Base-by-base conservation (phyloP, 768 basidiomycete species). In the Gyrodon lividus region DNA sequence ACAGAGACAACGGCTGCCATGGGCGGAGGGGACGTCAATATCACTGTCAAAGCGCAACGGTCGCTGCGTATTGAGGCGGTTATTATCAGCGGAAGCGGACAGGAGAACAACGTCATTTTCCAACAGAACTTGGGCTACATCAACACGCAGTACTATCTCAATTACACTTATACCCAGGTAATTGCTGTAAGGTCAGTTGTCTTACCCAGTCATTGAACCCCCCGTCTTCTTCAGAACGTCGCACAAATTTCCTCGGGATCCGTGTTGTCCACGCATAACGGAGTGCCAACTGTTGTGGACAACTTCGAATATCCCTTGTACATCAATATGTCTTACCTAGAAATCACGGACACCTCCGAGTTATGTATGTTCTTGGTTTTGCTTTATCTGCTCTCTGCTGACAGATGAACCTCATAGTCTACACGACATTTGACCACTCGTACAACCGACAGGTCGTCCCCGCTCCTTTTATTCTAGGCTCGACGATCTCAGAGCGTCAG, bases 1-100 rank as follows among this genome's bases (percentile, higher is more conserved):
- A 72, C 83, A 4, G 74, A 63, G 19, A 78, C 73, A 1, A 74
- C 73, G 12, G 85, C 72, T 13, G 80, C 52, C 66, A 58, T 63
- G 46, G 73, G 50, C 59, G 64, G 55, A 13, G 74, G 74, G 30
- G 78, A 83, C 58, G 72, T 87, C 23, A 77, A 77, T 50, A 72
- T 90, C 39, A 84, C 82, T 0, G 83, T 89, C 26, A 72, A 62
- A n/a, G 86, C 84, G 0, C 77, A 73, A 24, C 79, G 77, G 17
- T 74, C 71, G 23, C 65, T 92, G 34, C 71, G 74, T 22, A 82
- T 91, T 46, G 82, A 87, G 60, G 72, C 84, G 0, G 71, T 81
- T 13, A 78, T 91, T 50, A 58, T 80, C 3, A 76, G 76, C 35
- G 87, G 87, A 13, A 86, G 83, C 54, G 87, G 86, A 19, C 68